Conservation (phyloP, 1,139 yeast genomes). For the Geotrichum reessii region DNA sequence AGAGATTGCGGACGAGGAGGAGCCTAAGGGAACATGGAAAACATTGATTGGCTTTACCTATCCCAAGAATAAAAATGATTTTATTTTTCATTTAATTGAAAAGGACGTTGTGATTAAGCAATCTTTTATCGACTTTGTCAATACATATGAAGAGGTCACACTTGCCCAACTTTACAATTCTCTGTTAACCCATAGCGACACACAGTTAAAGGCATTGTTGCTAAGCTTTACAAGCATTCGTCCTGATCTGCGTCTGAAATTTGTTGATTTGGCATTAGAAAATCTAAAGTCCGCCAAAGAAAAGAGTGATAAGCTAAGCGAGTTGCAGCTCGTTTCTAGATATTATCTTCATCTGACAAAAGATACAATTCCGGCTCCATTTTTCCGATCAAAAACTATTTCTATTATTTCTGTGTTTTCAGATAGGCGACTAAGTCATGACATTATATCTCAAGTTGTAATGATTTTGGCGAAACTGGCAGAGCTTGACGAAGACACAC, state of each 20-base stretch:
- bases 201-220: constrained; percentile 1
- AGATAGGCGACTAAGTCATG: constrained; percentile 13
- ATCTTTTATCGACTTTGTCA: constrained; percentile 3
- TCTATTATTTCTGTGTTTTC: constrained; percentile 15
- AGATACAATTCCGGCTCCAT: constrained; percentile 5
- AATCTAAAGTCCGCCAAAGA: constrained; percentile 1
- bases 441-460: constrained; percentile 21
- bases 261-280: constrained; percentile 11
- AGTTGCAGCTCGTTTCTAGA: constrained; percentile 15
- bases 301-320: not conserved
- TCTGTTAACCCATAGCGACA: constrained; percentile 7
- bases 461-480: constrained; percentile 23
- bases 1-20: not conserved
- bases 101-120: not conserved
- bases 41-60: not conserved
- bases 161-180: not conserved
- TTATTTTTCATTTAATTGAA: constrained; percentile 7
- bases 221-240: constrained; percentile 8
- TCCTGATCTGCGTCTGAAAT: not conserved
- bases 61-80: not conserved
- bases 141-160: not conserved
- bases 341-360: constrained; percentile 11
- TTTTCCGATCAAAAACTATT: constrained; percentile 10
- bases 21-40: constrained; percentile 2
- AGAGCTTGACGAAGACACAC: constrained; percentile 20